Evolutionary conservation across 768 basidiomycete genomes (phyloP).

Genomic region (Lactarius pseudohatsudake): DNA sequence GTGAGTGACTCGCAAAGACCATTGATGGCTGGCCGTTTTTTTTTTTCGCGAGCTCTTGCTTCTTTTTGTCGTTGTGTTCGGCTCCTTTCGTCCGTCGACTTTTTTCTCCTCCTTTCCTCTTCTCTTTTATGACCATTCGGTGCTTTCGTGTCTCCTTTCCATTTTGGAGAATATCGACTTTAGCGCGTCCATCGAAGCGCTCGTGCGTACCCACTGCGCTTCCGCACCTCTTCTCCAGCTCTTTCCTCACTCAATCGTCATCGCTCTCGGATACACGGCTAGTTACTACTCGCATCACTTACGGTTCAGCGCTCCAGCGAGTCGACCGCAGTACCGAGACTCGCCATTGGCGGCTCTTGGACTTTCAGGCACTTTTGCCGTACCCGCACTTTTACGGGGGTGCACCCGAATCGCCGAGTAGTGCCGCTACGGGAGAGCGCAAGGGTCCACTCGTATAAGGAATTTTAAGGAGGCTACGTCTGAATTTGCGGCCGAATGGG

Average conservation of each 20-base stretch:
- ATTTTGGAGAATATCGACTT: conserved; percentile 83
- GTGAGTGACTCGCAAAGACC: too few relatives aligned
- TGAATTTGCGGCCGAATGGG: too few relatives aligned
- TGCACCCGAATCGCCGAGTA: too few relatives aligned
- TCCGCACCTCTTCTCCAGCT: conserved; percentile 46
- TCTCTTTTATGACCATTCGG: conserved; percentile 65
- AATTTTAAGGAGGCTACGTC: too few relatives aligned
- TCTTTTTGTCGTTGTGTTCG: conserved; percentile 67
- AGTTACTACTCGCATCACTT: conserved; percentile 70
- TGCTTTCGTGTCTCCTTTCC: conserved; percentile 63
- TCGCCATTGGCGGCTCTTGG: conserved; percentile 47
- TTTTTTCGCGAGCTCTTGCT: conserved; percentile 76
- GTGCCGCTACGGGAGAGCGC: too few relatives aligned
- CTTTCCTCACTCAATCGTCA: conserved; percentile 55
- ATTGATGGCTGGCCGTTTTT: conserved; percentile 40
- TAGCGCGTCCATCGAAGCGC: conserved; percentile 81
- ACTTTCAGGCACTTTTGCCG: too few relatives aligned
- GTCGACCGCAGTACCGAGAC: conserved; percentile 73
- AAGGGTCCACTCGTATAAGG: too few relatives aligned
- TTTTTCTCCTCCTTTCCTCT: conserved; percentile 60
- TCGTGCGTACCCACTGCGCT: conserved; percentile 80
- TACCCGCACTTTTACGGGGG: too few relatives aligned
- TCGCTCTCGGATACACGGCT: conserved; percentile 83
- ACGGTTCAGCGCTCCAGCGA: conserved; percentile 72
- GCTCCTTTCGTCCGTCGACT: conserved; percentile 66